phyloP scores from a whole-genome alignment of 2,329 filamentous ascomycete genomes.

The Cytospora paraplurivora region DNA sequence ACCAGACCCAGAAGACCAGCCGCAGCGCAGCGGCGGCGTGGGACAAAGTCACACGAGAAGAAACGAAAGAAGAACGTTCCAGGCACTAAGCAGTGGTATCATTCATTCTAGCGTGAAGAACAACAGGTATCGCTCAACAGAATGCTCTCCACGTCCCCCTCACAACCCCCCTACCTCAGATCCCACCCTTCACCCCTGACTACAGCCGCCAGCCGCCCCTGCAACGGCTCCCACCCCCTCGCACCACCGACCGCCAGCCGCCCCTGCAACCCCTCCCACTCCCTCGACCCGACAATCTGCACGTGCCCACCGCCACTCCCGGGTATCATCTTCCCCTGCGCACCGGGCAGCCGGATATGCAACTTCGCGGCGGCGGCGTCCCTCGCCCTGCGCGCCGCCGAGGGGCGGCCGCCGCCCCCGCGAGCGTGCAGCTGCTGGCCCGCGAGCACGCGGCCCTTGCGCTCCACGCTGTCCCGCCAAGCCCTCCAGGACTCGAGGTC shows the following conservation, averaged over 20 bases:
- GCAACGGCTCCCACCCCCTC: constrained; percentile 57
- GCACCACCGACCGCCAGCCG: constrained; percentile 52
- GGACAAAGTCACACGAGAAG: neutral
- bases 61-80: constrained; percentile 1
- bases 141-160: neutral
- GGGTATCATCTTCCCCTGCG: constrained; percentile 47
- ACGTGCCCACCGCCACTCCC: constrained; percentile 43
- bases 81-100: constrained; percentile 26
- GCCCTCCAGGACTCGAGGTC: constrained; percentile 63
- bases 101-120: constrained; percentile 12
- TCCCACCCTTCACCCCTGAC: constrained; percentile 15
- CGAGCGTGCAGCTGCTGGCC: constrained; percentile 30
- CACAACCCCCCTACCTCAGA: neutral
- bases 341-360: constrained; percentile 52
- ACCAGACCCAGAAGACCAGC: neutral
- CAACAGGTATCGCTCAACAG: neutral
- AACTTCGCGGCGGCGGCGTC: constrained; percentile 47
- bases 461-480: constrained; percentile 58
- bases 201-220: constrained; percentile 44
- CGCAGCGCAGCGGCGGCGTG: too few species aligned
- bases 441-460: constrained; percentile 51
- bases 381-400: constrained; percentile 36
- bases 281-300: constrained; percentile 54
- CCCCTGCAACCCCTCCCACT: constrained; percentile 59
- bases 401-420: constrained; percentile 28